These are phyloP conservation scores for Aspergillus brunneoviolaceus DNA, from an alignment of 2,329 filamentous ascomycete genomes.

Conservation along the genomic window DNA sequence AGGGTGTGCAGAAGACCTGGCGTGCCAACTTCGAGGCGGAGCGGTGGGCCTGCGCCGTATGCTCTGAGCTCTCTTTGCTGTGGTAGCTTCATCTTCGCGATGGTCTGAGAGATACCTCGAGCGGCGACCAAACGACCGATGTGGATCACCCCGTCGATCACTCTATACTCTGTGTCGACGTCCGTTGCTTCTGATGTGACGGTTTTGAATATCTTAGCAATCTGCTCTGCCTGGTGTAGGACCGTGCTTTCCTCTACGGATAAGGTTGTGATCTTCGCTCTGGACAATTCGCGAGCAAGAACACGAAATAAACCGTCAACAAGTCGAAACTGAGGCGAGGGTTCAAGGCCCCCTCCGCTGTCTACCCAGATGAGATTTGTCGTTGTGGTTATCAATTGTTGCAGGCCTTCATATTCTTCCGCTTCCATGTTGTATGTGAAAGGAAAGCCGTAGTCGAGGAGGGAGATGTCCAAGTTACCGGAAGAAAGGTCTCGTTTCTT, in stretches of 20 bases:
- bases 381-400: slow-evolving; percentile 1
- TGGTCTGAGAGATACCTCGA: slow-evolving; percentile 2
- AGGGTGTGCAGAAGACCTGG: slow-evolving; percentile 23
- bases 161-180: slow-evolving; percentile 11
- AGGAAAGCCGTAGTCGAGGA: slow-evolving; percentile 6
- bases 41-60: slow-evolving; percentile 3
- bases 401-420: slow-evolving; percentile 1
- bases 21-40: slow-evolving; percentile 16
- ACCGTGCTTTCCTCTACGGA: slow-evolving; percentile 1
- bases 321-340: slow-evolving; percentile 10
- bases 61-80: background rate
- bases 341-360: slow-evolving; percentile 9
- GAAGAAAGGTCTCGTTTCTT: background rate
- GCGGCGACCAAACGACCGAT: slow-evolving; percentile 7
- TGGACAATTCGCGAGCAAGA: slow-evolving; percentile 7
- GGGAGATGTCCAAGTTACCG: slow-evolving; percentile 1
- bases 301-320: slow-evolving; percentile 15
- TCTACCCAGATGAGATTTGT: slow-evolving; percentile 12
- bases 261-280: slow-evolving; percentile 2
- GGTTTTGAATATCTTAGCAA: slow-evolving; percentile 1
- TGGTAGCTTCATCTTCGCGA: background rate
- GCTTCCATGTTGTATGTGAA: slow-evolving; percentile 6
- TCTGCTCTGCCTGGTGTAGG: background rate
- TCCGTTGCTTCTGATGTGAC: background rate
- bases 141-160: slow-evolving; percentile 11